Base-by-base conservation (phyloP, 1,139 yeast genomes). In the Sugiyamaella neomexicana region DNA sequence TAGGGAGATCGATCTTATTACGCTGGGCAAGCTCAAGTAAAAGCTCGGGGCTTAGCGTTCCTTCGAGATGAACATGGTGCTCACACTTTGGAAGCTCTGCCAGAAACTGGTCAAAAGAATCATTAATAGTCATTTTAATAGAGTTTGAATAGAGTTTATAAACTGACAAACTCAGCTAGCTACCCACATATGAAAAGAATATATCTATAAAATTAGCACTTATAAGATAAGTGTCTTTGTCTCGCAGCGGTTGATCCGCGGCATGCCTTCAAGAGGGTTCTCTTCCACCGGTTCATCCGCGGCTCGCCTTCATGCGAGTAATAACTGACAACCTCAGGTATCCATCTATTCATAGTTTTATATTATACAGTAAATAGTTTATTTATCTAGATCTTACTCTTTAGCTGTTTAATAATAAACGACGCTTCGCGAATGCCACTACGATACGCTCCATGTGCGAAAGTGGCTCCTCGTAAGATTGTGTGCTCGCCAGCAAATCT, bases 401-500 rank as follows among this genome's bases (percentile, higher is more conserved):
- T 48, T 15, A 53, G n/a, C 25, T 53, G 55, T 27, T 57, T 54
- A 25, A 54, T 50, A 13, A 62, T 51, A 36, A 57, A 57, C 15
- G 50, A 50, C n/a, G 91, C 95, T 61, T 87, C 96, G 60, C 95
- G 78, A 52, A 67, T 67, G 1, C 96, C 96, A 66, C 91, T 83
- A 51, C 73, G 72, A 79, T 86, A 89, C 0, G 96, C 96, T 13
- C 96, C 96, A 69, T 89, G 93, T 2, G 84, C 90, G 70, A 93
- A 86, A 0, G 96, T 95, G 17, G 87, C 85, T 8, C 95, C 96
- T 55, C 85, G 86, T 60, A 78, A 71, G 25, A 80, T 77, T 1
- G 95, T 81, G 65, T 88, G 96, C 68, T 89, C 96, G 5, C 97
- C 96, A 0, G 95, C 96, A 73, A 89, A 89, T 51, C 93, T 73